These are phyloP conservation scores for Cucurbita moschata DNA, from an alignment of 306 rosid species.

Conservation along the genomic window DNA sequence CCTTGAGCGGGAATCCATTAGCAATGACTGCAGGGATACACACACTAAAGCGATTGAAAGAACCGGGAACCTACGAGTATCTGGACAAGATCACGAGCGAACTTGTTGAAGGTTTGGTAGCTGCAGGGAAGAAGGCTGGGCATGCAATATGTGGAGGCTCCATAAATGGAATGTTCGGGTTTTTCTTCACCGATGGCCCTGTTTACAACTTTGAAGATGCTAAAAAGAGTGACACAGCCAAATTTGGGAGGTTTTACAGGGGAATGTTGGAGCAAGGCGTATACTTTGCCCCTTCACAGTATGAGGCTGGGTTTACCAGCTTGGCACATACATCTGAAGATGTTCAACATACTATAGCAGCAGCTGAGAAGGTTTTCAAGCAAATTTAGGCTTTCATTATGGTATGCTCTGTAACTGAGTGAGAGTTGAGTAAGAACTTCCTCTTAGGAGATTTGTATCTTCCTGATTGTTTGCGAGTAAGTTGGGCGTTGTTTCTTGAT, in stretches of 20 bases:
- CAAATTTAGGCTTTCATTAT: slow-evolving; percentile 27
- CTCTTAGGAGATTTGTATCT: slow-evolving; percentile 1
- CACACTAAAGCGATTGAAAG: slow-evolving; percentile 64
- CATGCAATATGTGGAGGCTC: slow-evolving; percentile 86
- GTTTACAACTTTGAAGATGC: slow-evolving; percentile 71
- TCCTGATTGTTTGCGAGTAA: background rate
- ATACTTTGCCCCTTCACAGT: slow-evolving; percentile 89
- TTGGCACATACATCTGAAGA: slow-evolving; percentile 77
- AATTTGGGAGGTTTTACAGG: slow-evolving; percentile 68
- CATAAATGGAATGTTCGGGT: slow-evolving; percentile 85
- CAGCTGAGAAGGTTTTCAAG: slow-evolving; percentile 77
- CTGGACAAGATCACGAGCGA: slow-evolving; percentile 61
- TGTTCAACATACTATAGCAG: slow-evolving; percentile 74
- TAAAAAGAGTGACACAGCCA: slow-evolving; percentile 61
- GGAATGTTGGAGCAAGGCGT: slow-evolving; percentile 93
- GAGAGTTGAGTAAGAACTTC: slow-evolving; percentile 1
- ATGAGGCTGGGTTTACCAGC: slow-evolving; percentile 96
- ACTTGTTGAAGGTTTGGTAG: slow-evolving; percentile 60
- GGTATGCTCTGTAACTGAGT: background rate
- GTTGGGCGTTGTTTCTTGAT: background rate
- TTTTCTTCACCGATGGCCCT: slow-evolving; percentile 91
- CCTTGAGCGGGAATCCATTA: slow-evolving; percentile 86
- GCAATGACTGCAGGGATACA: slow-evolving; percentile 98
- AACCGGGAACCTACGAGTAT: slow-evolving; percentile 65
- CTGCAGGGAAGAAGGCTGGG: slow-evolving; percentile 73